phyloP scores from a whole-genome alignment of 116 monocot genomes.

The Posidonia oceanica region DNA sequence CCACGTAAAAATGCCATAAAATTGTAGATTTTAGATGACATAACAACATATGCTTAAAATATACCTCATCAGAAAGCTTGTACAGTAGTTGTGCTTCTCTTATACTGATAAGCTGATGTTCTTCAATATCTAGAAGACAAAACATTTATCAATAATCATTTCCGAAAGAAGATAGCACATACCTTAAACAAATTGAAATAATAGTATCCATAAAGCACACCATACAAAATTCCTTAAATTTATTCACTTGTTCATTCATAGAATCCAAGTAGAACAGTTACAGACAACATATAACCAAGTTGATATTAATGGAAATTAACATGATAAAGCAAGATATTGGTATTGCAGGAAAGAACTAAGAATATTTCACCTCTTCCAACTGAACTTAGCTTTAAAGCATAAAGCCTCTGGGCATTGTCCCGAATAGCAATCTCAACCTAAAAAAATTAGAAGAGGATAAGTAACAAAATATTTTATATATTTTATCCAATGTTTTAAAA shows the following conservation, averaged over 20 bases:
- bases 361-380: slow-evolving; percentile 54
- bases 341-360: neutral
- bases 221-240: too few species aligned
- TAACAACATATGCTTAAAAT: too few species aligned
- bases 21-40: neutral
- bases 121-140: slow-evolving; percentile 47
- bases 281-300: too few species aligned
- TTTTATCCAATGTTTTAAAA: too few species aligned
- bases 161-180: too few species aligned
- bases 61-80: slow-evolving; percentile 91
- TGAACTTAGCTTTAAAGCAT: slow-evolving; percentile 49
- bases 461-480: neutral
- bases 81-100: slow-evolving; percentile 66
- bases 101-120: slow-evolving; percentile 47
- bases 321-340: neutral
- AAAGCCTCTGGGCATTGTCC: slow-evolving; percentile 85
- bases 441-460: neutral
- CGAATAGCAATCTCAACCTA: slow-evolving; percentile 92
- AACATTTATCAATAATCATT: neutral
- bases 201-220: too few species aligned
- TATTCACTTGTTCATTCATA: too few species aligned
- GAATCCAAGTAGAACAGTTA: too few species aligned
- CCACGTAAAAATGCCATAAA: neutral
- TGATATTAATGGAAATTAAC: neutral
- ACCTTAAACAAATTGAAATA: too few species aligned